Percentiles rank a stretch among this genome's conserved stretches.
These are phyloP conservation scores for Skeletonema menzelii DNA, from an alignment of 108 stramenopile genomes.

Conservation along the genomic window DNA sequence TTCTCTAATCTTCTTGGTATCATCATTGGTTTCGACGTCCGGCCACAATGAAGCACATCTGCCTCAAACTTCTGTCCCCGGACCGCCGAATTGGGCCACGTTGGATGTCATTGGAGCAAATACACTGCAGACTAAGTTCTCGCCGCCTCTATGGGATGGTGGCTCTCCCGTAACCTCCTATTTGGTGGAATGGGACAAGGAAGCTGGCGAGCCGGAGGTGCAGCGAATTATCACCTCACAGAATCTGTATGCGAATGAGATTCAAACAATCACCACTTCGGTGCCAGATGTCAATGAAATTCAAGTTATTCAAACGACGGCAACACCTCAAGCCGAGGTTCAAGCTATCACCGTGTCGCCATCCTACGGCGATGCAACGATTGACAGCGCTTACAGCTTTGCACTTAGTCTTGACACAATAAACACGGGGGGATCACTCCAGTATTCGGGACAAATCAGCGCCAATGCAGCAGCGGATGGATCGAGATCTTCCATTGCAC, in stretches of 20 bases:
- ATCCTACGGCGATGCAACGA: constrained; percentile 40
- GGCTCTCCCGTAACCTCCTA: constrained; percentile 32
- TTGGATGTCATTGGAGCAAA: constrained; percentile 41
- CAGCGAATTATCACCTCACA: constrained; percentile 66
- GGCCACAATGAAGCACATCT: neutral
- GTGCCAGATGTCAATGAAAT: constrained; percentile 68
- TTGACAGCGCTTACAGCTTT: constrained; percentile 57
- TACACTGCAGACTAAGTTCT: constrained; percentile 35
- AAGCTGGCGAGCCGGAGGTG: constrained; percentile 71
- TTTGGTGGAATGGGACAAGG: constrained; percentile 85
- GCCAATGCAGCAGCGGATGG: constrained; percentile 51
- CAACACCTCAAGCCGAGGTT: constrained; percentile 56
- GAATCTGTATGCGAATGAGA: constrained; percentile 81
- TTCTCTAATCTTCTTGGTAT: neutral
- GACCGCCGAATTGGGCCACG: constrained; percentile 43
- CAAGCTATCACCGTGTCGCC: constrained; percentile 64
- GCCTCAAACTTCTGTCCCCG: constrained; percentile 35
- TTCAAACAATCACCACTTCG: constrained; percentile 70
- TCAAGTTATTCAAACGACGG: constrained; percentile 56
- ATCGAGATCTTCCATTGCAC: constrained; percentile 40
- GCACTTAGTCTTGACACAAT: constrained; percentile 58
- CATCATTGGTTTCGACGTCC: too few species aligned
- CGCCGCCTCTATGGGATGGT: constrained; percentile 45
- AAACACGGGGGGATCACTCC: constrained; percentile 47
- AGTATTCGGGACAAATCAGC: constrained; percentile 67